A percentile compares a stretch with the other conserved stretches of the same genome.
phyloP scores from a whole-genome alignment of 805 yeast species.

The Wickerhamomyces alni region DNA sequence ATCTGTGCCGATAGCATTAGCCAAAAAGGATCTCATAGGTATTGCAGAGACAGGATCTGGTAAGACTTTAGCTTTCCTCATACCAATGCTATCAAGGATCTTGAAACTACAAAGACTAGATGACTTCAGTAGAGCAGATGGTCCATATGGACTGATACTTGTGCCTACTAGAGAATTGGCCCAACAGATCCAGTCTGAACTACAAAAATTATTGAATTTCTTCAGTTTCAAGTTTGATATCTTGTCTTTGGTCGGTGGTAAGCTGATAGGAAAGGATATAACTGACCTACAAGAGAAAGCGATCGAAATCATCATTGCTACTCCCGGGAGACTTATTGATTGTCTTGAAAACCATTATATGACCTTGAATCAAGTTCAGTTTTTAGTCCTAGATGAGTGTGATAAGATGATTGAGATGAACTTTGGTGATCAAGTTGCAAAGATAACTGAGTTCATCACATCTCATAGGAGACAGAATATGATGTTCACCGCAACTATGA shows the following conservation, averaged over 20 bases:
- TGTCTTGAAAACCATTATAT: conserved; percentile 65
- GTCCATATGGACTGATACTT: conserved; percentile 68
- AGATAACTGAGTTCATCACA: conserved; percentile 49
- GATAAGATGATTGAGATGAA: conserved; percentile 96
- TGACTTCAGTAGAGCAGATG: conserved; percentile 44
- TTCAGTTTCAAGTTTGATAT: conserved; percentile 41
- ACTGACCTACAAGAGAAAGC: conserved; percentile 48
- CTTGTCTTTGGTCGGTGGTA: conserved; percentile 85
- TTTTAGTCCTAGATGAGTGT: conserved; percentile 85
- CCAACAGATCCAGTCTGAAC: conserved; percentile 71
- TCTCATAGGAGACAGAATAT: conserved; percentile 54
- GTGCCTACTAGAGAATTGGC: conserved; percentile 96
- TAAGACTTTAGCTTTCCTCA: conserved; percentile 75
- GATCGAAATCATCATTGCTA: conserved; percentile 80
- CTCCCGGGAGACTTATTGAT: conserved; percentile 90
- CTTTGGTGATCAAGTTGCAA: conserved; percentile 72
- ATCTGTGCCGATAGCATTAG: conserved; percentile 65
- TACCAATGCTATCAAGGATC: conserved; percentile 64
- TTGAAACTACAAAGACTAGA: conserved; percentile 40
- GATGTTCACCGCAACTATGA: conserved; percentile 96
- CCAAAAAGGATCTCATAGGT: conserved; percentile 66
- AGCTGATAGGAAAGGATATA: conserved; percentile 69
- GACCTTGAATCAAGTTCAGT: conserved; percentile 53
- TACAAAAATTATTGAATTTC: conserved; percentile 40
- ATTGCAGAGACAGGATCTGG: conserved; percentile 98